Conservation (phyloP, 352 stramenopile genomes). For the Globisporangium paddicum region DNA sequence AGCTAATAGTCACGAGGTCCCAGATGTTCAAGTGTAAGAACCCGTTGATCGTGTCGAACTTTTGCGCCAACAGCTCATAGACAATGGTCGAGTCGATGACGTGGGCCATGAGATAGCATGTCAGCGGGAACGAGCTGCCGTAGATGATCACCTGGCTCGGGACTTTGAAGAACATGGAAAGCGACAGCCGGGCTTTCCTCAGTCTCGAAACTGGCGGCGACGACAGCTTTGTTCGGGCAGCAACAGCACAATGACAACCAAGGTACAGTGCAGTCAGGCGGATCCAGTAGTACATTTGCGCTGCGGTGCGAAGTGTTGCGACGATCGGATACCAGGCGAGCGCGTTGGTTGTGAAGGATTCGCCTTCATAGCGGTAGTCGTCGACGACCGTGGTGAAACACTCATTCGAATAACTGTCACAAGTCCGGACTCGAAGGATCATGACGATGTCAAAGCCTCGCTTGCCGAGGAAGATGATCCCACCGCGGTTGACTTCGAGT, state of each 20-base stretch:
- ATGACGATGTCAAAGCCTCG: constrained; percentile 7
- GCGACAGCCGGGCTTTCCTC: too few relatives aligned
- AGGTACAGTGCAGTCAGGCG: background rate
- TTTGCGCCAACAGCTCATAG: background rate
- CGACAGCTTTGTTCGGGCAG: too few relatives aligned
- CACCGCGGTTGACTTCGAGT: background rate
- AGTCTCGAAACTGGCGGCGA: too few relatives aligned
- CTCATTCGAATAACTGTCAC: background rate
- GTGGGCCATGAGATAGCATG: background rate
- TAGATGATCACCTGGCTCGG: background rate
- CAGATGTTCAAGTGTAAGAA: background rate
- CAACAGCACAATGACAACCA: constrained; percentile 3
- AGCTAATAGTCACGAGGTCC: background rate
- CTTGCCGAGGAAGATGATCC: constrained; percentile 5
- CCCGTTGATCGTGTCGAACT: background rate
- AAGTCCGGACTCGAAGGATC: constrained; percentile 1
- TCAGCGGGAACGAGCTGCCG: background rate
- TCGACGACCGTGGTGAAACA: constrained; percentile 1
- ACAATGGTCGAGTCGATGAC: background rate
- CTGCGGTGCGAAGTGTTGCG: background rate
- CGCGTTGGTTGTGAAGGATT: constrained; percentile 3
- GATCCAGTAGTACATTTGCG: constrained; percentile 12
- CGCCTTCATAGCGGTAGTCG: constrained; percentile 13
- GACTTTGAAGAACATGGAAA: too few relatives aligned
- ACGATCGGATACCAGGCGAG: constrained; percentile 5